phyloP scores from a whole-genome alignment of 495 filamentous ascomycete species.

The Poronia punctata region DNA sequence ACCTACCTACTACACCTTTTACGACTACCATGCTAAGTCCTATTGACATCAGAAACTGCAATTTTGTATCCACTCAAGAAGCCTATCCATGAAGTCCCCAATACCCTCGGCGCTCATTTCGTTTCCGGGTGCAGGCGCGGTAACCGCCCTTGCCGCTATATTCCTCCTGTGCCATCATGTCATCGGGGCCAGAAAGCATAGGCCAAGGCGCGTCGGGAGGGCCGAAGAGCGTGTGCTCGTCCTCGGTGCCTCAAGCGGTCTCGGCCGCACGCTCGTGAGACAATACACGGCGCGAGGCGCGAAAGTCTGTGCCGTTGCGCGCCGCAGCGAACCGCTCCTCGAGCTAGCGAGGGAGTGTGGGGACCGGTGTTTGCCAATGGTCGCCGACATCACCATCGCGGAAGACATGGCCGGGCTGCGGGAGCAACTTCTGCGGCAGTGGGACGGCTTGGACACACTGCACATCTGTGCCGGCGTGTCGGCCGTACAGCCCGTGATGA shows the following conservation, averaged over 20 bases:
- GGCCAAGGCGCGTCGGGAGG: conserved; percentile 6
- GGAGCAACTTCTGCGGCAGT: conserved; percentile 11
- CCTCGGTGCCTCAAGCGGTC: conserved; percentile 25
- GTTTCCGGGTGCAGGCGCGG: neutral
- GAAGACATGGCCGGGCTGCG: conserved; percentile 20
- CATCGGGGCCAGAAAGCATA: neutral
- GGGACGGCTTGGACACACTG: conserved; percentile 24
- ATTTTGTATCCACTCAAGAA: too few species aligned
- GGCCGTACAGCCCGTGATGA: conserved; percentile 27
- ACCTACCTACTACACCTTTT: too few species aligned
- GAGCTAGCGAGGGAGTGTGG: conserved; percentile 20
- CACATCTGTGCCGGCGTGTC: conserved; percentile 25
- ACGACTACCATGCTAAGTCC: too few species aligned
- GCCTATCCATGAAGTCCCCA: neutral
- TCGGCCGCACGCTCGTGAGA: conserved; percentile 18
- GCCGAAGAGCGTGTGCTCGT: conserved; percentile 22
- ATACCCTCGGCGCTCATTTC: neutral
- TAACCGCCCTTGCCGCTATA: conserved; percentile 1
- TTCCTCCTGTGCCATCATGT: conserved; percentile 1
- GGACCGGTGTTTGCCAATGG: conserved; percentile 15
- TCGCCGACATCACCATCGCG: conserved; percentile 18
- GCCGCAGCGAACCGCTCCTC: conserved; percentile 15
- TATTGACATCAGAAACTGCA: too few species aligned
- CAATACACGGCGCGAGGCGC: conserved; percentile 21
- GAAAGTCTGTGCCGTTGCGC: conserved; percentile 19